Conservation (phyloP, 2,329 filamentous ascomycete genomes). For the Parastagonospora nodorum region DNA sequence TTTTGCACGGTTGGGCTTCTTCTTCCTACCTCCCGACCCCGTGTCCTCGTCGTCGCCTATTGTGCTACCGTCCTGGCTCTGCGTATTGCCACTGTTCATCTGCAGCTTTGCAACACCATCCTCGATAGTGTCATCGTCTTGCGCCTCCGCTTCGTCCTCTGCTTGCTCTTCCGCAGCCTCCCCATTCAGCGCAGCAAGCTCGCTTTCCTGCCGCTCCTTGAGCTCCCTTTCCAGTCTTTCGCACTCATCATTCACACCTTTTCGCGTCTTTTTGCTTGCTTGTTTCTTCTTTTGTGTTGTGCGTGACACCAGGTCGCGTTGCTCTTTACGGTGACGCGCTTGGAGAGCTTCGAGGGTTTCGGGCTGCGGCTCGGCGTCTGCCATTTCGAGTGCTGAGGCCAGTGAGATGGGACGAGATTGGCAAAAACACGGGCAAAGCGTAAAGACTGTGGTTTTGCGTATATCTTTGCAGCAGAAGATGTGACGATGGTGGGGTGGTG, state of each 20-base stretch:
- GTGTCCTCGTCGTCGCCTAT: constrained; percentile 4
- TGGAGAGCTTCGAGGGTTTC: constrained; percentile 73
- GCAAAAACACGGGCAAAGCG: background rate
- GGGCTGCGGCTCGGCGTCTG: constrained; percentile 4
- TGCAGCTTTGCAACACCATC: constrained; percentile 13
- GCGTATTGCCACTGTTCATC: constrained; percentile 3
- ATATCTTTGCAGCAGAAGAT: background rate
- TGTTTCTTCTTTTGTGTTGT: constrained; percentile 97
- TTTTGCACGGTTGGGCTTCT: constrained; percentile 89
- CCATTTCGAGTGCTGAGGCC: constrained; percentile 6
- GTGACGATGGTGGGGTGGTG: constrained; percentile 12
- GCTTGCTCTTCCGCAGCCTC: constrained; percentile 9
- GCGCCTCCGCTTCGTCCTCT: constrained; percentile 10
- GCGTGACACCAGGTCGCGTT: constrained; percentile 80
- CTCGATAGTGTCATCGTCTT: constrained; percentile 16
- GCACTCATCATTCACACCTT: constrained; percentile 66
- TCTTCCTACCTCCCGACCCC: constrained; percentile 43
- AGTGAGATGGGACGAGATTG: too few species aligned
- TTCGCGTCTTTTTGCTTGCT: constrained; percentile 79
- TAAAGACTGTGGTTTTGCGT: constrained; percentile 8
- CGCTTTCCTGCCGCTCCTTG: constrained; percentile 58
- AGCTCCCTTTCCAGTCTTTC: constrained; percentile 62
- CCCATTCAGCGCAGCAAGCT: constrained; percentile 41
- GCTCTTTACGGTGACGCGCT: constrained; percentile 83
- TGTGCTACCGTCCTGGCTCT: constrained; percentile 1